Evolutionary conservation across 441 rosid genomes (phyloP).

Genomic region (Adansonia gregorii): DNA sequence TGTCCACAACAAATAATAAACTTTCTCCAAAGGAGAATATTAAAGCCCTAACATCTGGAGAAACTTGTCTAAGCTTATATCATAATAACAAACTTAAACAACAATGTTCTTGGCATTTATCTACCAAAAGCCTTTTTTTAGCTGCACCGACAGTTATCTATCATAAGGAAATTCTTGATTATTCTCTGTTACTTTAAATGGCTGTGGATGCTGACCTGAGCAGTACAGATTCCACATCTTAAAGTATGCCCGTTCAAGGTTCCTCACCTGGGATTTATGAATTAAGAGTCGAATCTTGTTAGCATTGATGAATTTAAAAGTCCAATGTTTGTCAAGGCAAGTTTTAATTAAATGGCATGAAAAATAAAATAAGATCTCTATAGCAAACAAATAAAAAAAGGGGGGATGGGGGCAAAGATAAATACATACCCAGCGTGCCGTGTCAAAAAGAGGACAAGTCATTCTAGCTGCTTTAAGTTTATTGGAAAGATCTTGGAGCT

Average conservation of each 20-base stretch:
- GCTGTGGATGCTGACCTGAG: constrained; percentile 71
- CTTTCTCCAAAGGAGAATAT: too few species aligned
- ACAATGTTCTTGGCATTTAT: constrained; percentile 41
- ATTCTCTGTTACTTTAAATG: constrained; percentile 75
- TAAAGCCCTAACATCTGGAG: neutral
- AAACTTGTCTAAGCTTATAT: neutral
- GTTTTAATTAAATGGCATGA: neutral
- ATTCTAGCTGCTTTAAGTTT: constrained; percentile 70
- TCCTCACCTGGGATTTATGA: constrained; percentile 62
- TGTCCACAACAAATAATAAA: neutral
- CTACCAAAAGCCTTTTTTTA: constrained; percentile 50
- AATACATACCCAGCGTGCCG: constrained; percentile 83
- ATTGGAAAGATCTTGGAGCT: constrained; percentile 71
- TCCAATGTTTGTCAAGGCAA: neutral
- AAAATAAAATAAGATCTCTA: neutral
- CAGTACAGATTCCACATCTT: constrained; percentile 94
- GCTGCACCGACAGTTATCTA: constrained; percentile 39
- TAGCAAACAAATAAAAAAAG: neutral
- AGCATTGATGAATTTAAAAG: neutral
- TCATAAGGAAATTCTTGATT: constrained; percentile 76
- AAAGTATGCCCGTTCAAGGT: constrained; percentile 83
- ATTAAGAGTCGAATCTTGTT: neutral
- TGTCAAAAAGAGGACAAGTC: constrained; percentile 90
- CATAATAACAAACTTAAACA: neutral
- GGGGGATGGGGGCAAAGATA: neutral